Percentiles rank a stretch among this genome's conserved stretches.
Evolutionary conservation across 2,329 filamentous ascomycete species (phyloP).

Genomic region (Fusarium metavorans): DNA sequence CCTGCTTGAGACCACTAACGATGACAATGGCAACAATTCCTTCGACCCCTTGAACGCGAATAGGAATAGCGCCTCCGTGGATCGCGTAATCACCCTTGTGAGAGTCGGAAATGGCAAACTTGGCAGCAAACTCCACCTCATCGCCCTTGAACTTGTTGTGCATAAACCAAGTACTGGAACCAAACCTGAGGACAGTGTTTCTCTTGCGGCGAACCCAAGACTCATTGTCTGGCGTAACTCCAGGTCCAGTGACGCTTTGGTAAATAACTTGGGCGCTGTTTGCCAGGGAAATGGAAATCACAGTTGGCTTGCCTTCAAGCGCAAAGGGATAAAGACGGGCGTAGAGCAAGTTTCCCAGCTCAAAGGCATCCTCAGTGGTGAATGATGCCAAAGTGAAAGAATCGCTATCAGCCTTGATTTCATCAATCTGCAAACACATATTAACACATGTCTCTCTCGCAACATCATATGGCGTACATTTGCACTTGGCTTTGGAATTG

Average conservation of each 20-base stretch:
- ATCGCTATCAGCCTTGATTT: slow-evolving; percentile 53
- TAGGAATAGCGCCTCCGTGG: slow-evolving; percentile 81
- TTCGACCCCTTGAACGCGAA: slow-evolving; percentile 79
- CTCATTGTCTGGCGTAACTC: slow-evolving; percentile 78
- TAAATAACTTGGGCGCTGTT: slow-evolving; percentile 73
- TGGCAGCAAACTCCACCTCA: slow-evolving; percentile 72
- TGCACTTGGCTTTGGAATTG: slow-evolving; percentile 35
- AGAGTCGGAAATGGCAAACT: slow-evolving; percentile 71
- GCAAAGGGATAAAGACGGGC: slow-evolving; percentile 69
- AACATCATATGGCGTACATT: slow-evolving; percentile 23
- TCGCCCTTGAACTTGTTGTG: slow-evolving; percentile 74
- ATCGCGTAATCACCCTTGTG: slow-evolving; percentile 76
- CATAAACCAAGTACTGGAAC: slow-evolving; percentile 78
- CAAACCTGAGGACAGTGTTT: slow-evolving; percentile 78
- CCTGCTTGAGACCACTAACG: slow-evolving; percentile 80
- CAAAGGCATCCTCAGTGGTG: slow-evolving; percentile 73
- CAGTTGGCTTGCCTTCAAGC: slow-evolving; percentile 54
- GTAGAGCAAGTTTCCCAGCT: slow-evolving; percentile 73
- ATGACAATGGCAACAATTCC: slow-evolving; percentile 81
- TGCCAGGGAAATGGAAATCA: slow-evolving; percentile 75
- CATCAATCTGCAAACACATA: slow-evolving; percentile 37
- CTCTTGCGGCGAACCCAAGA: slow-evolving; percentile 78
- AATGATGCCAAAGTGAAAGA: slow-evolving; percentile 65
- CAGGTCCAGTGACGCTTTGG: slow-evolving; percentile 75
- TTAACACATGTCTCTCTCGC: slow-evolving; percentile 4